Evolutionary conservation across 192 early-diverging fungal species (phyloP).

Genomic region (Mortierella alpina): DNA sequence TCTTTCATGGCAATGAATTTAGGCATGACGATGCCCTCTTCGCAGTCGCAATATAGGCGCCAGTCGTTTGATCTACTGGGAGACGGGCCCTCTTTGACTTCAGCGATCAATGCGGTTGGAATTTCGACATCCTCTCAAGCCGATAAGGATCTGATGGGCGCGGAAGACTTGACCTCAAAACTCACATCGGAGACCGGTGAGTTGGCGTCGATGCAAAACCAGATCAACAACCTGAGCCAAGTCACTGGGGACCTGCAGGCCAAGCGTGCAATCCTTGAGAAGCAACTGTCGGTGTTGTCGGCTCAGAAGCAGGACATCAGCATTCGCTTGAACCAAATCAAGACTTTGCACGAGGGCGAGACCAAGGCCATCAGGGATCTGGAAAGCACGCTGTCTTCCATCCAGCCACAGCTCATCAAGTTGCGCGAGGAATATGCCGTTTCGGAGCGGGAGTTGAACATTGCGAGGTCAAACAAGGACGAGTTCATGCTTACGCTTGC

Average conservation of each 20-base stretch:
- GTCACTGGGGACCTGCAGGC: slow-evolving; percentile 64
- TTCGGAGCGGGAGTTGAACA: slow-evolving; percentile 59
- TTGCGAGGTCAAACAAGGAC: slow-evolving; percentile 60
- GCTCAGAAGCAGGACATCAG: slow-evolving; percentile 73
- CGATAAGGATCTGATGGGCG: slow-evolving; percentile 61
- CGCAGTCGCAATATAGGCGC: slow-evolving; percentile 23
- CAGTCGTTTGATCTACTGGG: slow-evolving; percentile 49
- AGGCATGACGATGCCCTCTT: slow-evolving; percentile 27
- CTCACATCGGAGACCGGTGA: slow-evolving; percentile 71
- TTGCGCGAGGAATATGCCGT: slow-evolving; percentile 60
- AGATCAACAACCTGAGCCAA: slow-evolving; percentile 64
- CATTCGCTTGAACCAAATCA: slow-evolving; percentile 64
- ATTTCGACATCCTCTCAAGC: not conserved
- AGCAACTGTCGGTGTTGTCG: slow-evolving; percentile 65
- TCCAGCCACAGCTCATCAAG: slow-evolving; percentile 56
- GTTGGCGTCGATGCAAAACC: slow-evolving; percentile 67
- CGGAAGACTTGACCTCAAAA: slow-evolving; percentile 55
- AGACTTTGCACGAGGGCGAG: slow-evolving; percentile 72
- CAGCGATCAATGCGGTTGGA: not conserved
- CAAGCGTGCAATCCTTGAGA: slow-evolving; percentile 66
- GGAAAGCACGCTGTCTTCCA: slow-evolving; percentile 62
- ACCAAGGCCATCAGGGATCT: slow-evolving; percentile 64
- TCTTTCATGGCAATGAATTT: too few relatives aligned
- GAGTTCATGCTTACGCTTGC: slow-evolving; percentile 58
- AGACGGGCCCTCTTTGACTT: slow-evolving; percentile 28